These are phyloP conservation scores for Cladosporium velox DNA, from an alignment of 2,329 filamentous ascomycete species.

Conservation along the genomic window DNA sequence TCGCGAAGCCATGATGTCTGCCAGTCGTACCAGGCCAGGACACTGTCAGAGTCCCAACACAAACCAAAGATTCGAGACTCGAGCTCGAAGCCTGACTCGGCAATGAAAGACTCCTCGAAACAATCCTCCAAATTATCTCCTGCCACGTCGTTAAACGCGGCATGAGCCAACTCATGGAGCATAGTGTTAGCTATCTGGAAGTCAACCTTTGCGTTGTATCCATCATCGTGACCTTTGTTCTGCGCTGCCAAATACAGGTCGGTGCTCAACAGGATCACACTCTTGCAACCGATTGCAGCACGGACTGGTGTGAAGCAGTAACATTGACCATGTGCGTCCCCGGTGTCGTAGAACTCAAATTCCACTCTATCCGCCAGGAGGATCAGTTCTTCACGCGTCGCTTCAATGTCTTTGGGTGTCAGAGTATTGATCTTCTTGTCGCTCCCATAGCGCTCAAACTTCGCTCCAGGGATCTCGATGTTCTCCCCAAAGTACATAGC, in stretches of 20 bases:
- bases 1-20: neutral
- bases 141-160: neutral
- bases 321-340: neutral
- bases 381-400: neutral
- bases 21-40: neutral
- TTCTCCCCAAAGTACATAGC: neutral
- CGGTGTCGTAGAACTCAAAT: neutral
- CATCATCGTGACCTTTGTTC: neutral
- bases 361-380: neutral
- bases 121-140: neutral
- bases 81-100: slow-evolving; percentile 7
- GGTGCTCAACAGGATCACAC: neutral
- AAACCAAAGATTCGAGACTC: neutral
- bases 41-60: neutral
- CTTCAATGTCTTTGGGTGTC: neutral
- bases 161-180: slow-evolving; percentile 5
- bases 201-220: neutral
- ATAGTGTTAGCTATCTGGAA: neutral
- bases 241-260: neutral
- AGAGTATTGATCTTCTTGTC: neutral
- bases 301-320: neutral
- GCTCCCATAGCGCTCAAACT: neutral
- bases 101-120: neutral
- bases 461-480: neutral
- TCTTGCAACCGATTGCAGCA: neutral